Base-by-base conservation (phyloP, 2,329 filamentous ascomycete genomes). In the Fusarium hostae region DNA sequence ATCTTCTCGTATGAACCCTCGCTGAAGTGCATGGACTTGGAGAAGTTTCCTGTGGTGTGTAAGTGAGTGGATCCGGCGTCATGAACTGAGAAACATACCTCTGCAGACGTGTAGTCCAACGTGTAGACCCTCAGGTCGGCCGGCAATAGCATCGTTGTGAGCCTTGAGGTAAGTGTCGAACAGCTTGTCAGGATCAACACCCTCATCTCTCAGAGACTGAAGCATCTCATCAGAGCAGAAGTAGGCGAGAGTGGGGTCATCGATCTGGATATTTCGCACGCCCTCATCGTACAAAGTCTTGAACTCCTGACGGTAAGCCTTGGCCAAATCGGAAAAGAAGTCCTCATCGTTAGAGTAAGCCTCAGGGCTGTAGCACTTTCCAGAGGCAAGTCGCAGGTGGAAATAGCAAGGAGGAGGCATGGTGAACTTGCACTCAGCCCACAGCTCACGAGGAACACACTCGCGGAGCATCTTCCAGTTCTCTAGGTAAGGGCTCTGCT, bases 211-310 rank as follows among this genome's bases (percentile, higher is more conserved):
- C 62, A 84, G 89, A 32, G 88, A 88, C 60, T 84, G 81, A 20
- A 90, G 82, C 88, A 92, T 92, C 68, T 89, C 88, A 40, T 91
- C 87, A 8, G 88, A 90, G 82, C 90, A 92, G 79, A 92, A 92
- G 79, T 92, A 86, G 5, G 81, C 88, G 52, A 91, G 82, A 54
- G 89, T 89, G n/a, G 88, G 89, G 76, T 90, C 89, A 66, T 90
- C 89, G 50, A 88, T 88, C 77, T 89, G 88, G 30, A 89, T 81
- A 71, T 88, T 88, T 30, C 87, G 82, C 69, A 87, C 83, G 26
- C 87, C 87, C 56, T 85, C 84, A 20, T 85, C 82, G 67, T 89
- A 89, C 61, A 89, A 78, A 16, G 86, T 84, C 76, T 84, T 81
- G 51, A 90, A 79, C 78, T 89, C 88, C 65, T 81, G 81, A 65